Evolutionary conservation across 768 basidiomycete genomes (phyloP).

Genomic region (Pisolithus marmoratus): DNA sequence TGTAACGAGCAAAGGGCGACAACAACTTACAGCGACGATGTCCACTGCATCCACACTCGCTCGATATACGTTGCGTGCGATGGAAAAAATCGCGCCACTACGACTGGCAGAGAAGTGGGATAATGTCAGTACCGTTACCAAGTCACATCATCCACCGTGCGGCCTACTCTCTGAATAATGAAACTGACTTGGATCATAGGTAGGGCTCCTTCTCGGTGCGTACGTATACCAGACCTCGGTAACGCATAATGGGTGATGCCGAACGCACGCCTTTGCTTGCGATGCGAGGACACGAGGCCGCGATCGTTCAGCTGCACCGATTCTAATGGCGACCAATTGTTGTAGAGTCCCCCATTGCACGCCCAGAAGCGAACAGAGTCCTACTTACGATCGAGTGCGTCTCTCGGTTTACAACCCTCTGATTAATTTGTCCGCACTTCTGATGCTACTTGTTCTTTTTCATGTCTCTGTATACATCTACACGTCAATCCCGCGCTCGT

Average conservation of each 20-base stretch:
- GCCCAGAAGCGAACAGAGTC: conserved; percentile 41
- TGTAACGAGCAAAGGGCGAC: no score
- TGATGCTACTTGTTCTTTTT: no score
- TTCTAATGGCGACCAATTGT: neutral
- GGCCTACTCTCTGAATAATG: neutral
- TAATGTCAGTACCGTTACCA: conserved; percentile 56
- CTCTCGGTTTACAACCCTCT: neutral
- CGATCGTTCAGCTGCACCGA: no score
- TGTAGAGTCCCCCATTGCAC: conserved; percentile 50
- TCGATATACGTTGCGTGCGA: conserved; percentile 55
- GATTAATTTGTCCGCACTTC: neutral
- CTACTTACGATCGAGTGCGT: conserved; percentile 70
- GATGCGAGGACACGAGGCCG: no score
- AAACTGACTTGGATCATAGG: conserved; percentile 34
- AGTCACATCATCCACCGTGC: no score
- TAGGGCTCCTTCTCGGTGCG: conserved; percentile 69
- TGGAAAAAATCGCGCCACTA: conserved; percentile 85
- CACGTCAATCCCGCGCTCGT: conserved; percentile 1
- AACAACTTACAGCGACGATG: neutral
- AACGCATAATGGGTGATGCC: neutral
- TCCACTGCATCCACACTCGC: conserved; percentile 7
- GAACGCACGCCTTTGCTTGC: neutral
- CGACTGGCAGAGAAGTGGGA: conserved; percentile 89
- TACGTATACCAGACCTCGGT: conserved; percentile 5
- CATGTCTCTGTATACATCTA: no score